Percentiles rank a stretch among this genome's conserved stretches.
These are phyloP conservation scores for Salix arbutifolia DNA, from an alignment of 345 rosid genomes.

Conservation along the genomic window DNA sequence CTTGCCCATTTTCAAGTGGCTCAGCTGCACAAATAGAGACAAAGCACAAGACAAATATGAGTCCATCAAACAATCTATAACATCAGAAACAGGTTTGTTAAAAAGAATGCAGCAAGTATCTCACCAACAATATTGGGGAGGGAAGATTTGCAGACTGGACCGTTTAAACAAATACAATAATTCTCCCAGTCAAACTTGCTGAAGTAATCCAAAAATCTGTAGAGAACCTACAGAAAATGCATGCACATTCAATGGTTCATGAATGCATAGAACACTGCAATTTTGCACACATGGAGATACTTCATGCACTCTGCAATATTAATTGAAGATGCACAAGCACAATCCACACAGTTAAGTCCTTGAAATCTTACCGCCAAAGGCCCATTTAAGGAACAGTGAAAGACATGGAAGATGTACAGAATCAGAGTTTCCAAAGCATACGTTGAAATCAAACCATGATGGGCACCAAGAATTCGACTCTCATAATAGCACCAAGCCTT, in stretches of 20 bases:
- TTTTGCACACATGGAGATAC: not conserved
- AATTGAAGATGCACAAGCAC: not conserved
- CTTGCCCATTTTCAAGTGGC: conserved; percentile 33
- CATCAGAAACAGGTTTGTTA: not conserved
- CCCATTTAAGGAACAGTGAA: conserved; percentile 58
- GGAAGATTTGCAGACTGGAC: conserved; percentile 56
- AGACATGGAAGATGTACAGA: conserved; percentile 65
- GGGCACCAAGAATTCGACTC: conserved; percentile 89
- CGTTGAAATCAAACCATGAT: conserved; percentile 75
- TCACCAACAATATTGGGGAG: conserved; percentile 56
- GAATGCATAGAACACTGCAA: not conserved
- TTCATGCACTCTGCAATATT: not conserved
- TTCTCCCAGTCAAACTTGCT: conserved; percentile 81
- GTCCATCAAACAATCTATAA: conserved; percentile 1
- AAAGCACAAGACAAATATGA: not conserved
- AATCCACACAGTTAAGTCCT: not conserved
- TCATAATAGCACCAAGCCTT: conserved; percentile 98
- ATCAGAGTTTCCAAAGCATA: conserved; percentile 80
- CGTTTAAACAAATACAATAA: conserved; percentile 51
- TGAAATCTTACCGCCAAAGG: conserved; percentile 64
- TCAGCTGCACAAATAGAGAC: conserved; percentile 27
- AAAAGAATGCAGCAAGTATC: conserved; percentile 5
- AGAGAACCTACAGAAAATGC: conserved; percentile 48
- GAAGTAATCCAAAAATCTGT: conserved; percentile 68
- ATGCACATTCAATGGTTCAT: not conserved